Base-by-base conservation (phyloP, 2,329 filamentous ascomycete species). In the Arthrocladium fulminans region DNA sequence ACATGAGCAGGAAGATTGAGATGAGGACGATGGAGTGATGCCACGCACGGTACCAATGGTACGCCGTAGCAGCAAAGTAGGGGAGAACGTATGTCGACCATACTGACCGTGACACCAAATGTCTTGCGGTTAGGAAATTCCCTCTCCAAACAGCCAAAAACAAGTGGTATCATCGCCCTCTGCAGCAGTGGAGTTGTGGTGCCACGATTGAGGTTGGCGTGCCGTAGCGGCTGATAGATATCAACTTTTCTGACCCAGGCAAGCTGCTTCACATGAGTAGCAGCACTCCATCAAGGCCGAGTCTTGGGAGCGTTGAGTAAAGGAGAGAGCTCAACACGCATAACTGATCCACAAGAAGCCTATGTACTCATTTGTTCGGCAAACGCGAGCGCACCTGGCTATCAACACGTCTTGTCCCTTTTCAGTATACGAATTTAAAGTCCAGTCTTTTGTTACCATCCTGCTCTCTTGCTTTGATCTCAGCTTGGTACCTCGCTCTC, bases 371-470 rank as follows among this genome's bases (percentile, higher is more conserved):
- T 29, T 7, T 13, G 27, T 7, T 29, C 27, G 7, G 27, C 27
- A 29, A 29, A 29, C n/a, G 27, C 27, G 27, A 29, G 7, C 27
- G 7, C 13, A 7, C 13, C 13, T 29, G 27, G 13, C 27, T 29
- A 29, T 29, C 7, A 34, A 22, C 13, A 13, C 27, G 6, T 48
- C 23, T n/a, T n/a, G n/a, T n/a, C n/a, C n/a, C n/a, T n/a, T n/a
- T n/a, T 50, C 45, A 72, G 51, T 74, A 73, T 9, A 66, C 67
- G 57, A 74, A 76, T 15, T 69, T 64, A 56, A 76, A 76, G 54
- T 76, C 73, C 15, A 76, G 52, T 19, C 72, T 64, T 59, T 68
- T 71, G 57, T 75, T 76, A 2, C 73, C 72, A 19, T 75, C 72
- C 25, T 59, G 51, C 53, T 74, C 70, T 34, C 72, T 63, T 9